Evolutionary conservation across 176 grass and related monocot species (phyloP).

Genomic region (Rhynchospora tenuis): DNA sequence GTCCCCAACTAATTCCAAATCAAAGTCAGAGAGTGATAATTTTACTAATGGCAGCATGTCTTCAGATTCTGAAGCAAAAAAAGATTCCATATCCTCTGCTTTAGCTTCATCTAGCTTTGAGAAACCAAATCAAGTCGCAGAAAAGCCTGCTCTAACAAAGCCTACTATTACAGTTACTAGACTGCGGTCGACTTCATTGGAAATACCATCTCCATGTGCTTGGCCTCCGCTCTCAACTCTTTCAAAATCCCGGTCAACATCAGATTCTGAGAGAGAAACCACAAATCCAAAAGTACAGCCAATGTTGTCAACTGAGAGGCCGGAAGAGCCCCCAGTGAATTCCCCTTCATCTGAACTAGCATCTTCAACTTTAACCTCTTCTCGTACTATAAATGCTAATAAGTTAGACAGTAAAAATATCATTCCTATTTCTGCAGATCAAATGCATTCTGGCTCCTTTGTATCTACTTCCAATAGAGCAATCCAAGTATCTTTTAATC

Average conservation of each 20-base stretch:
- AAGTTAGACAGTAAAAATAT: background rate
- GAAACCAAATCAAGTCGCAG: background rate
- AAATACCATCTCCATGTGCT: background rate
- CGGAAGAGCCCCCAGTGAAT: background rate
- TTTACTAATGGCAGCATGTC: conserved; percentile 21
- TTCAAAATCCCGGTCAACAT: background rate
- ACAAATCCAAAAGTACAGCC: background rate
- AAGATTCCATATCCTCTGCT: background rate
- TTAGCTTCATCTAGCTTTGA: background rate
- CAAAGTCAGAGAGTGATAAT: conserved; percentile 35
- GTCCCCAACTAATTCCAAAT: background rate
- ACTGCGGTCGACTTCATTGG: conserved; percentile 4
- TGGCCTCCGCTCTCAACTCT: background rate
- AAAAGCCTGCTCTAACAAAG: background rate
- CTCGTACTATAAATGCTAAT: conserved; percentile 1
- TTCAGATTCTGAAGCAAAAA: conserved; percentile 21
- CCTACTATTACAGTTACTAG: background rate
- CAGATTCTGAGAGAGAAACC: conserved; percentile 1
- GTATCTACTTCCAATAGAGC: background rate
- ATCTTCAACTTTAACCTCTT: background rate
- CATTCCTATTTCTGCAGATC: background rate
- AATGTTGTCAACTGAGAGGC: background rate
- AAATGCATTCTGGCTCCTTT: conserved; percentile 3
- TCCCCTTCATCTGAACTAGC: background rate
- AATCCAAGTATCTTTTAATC: conserved; percentile 22